These are phyloP conservation scores for Juglanconis juglandina DNA, from an alignment of 2,329 filamentous ascomycete genomes.

Conservation along the genomic window DNA sequence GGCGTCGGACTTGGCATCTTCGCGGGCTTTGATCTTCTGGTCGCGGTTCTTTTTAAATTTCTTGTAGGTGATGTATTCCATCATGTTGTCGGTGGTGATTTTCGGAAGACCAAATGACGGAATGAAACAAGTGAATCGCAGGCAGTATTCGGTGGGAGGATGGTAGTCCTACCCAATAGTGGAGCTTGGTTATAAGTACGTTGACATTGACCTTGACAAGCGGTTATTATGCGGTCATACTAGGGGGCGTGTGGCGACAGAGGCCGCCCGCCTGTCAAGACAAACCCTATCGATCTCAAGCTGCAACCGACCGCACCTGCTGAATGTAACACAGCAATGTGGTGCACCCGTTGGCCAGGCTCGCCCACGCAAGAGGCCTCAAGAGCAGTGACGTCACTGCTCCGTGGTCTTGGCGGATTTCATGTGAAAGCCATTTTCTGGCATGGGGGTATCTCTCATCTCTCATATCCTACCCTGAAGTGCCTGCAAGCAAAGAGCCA, in stretches of 20 bases:
- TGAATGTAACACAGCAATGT: neutral
- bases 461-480: neutral
- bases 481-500: too few relatives aligned
- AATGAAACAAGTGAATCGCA: neutral
- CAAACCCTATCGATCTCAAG: neutral
- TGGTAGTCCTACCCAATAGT: neutral
- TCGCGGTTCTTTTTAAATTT: conserved; percentile 52
- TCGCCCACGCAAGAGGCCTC: neutral
- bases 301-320: neutral
- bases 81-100: conserved; percentile 40
- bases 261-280: neutral
- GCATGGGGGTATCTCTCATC: conserved; percentile 16
- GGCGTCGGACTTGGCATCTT: conserved; percentile 32
- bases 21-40: conserved; percentile 39
- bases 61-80: conserved; percentile 61
- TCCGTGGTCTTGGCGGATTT: neutral
- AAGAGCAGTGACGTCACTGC: conserved; percentile 10
- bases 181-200: neutral
- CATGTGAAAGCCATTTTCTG: conserved; percentile 9
- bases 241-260: conserved; percentile 15
- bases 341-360: neutral
- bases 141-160: neutral
- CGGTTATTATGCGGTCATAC: conserved; percentile 2
- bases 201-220: neutral
- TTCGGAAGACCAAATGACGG: neutral